These are phyloP conservation scores for Ogataea paradorogensis DNA, from an alignment of 805 yeast species.

Conservation along the genomic window DNA sequence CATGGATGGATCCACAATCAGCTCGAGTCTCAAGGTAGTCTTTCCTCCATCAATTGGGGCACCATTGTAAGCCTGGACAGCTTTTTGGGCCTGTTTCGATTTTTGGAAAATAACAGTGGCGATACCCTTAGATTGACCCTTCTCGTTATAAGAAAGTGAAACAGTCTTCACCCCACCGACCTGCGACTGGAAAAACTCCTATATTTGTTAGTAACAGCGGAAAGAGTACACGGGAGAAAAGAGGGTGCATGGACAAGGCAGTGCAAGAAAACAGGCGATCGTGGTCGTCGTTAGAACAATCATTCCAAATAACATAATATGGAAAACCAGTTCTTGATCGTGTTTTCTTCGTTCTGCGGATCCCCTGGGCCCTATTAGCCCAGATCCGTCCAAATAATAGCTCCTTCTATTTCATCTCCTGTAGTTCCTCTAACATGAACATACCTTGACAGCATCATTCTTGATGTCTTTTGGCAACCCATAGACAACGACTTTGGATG, in stretches of 20 bases:
- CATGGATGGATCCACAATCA: constrained; percentile 80
- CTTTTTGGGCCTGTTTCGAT: constrained; percentile 67
- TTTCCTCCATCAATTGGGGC: constrained; percentile 92
- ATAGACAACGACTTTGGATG: constrained; percentile 75
- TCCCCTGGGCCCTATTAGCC: constrained; percentile 11
- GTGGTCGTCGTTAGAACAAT: constrained; percentile 14
- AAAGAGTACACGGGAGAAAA: not conserved
- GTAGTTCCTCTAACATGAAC: constrained; percentile 10
- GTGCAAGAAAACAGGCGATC: constrained; percentile 4
- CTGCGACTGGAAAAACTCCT: constrained; percentile 87
- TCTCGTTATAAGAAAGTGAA: constrained; percentile 74
- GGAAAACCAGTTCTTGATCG: not conserved
- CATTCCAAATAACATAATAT: not conserved
- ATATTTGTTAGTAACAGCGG: constrained; percentile 26
- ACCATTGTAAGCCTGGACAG: constrained; percentile 83
- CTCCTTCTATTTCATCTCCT: not conserved
- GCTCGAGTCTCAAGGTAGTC: constrained; percentile 69
- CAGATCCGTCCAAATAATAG: constrained; percentile 7
- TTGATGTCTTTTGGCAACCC: constrained; percentile 74
- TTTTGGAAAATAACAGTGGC: constrained; percentile 80
- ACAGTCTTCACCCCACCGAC: constrained; percentile 81
- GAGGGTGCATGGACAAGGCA: constrained; percentile 5
- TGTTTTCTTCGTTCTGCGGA: constrained; percentile 4
- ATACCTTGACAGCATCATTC: constrained; percentile 65
- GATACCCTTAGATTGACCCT: constrained; percentile 87